These are phyloP conservation scores for Dictyostelium citrinum DNA, from an alignment of 78 protist genomes.

Conservation along the genomic window DNA sequence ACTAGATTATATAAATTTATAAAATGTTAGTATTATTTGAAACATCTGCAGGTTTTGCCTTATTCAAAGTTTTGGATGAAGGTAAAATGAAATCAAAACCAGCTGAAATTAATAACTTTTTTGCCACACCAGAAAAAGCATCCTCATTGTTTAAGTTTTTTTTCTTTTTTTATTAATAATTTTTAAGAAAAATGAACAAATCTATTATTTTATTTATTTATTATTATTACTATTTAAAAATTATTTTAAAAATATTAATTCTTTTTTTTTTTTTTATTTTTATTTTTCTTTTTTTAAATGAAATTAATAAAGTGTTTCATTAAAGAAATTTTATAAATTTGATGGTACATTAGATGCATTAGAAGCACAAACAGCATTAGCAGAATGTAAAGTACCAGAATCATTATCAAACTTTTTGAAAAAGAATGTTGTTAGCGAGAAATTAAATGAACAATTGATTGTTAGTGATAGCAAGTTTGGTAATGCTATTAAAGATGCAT, in stretches of 20 bases:
- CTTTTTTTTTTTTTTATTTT: too few relatives aligned
- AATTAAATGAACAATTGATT: constrained; percentile 86
- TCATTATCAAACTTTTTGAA: constrained; percentile 90
- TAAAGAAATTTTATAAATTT: constrained; percentile 92
- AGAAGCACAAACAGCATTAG: constrained; percentile 90
- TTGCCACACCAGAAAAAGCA: constrained; percentile 61
- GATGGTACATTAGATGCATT: constrained; percentile 94
- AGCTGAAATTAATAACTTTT: not conserved
- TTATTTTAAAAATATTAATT: not conserved
- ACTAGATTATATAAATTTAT: not conserved
- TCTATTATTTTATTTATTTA: not conserved
- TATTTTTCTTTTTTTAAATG: not conserved
- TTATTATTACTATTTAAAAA: not conserved
- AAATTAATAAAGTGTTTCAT: constrained; percentile 58
- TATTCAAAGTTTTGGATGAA: constrained; percentile 92
- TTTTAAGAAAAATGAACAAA: too few relatives aligned
- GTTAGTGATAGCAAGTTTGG: constrained; percentile 96
- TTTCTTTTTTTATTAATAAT: not conserved
- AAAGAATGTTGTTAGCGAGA: constrained; percentile 81
- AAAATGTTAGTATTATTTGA: constrained; percentile 82
- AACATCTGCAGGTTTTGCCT: constrained; percentile 93
- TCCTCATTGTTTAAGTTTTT: constrained; percentile 41
- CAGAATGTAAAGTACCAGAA: constrained; percentile 90
- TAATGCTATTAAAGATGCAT: constrained; percentile 89
- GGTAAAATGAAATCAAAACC: constrained; percentile 80